Percentiles rank a stretch among this genome's conserved stretches.
Evolutionary conservation across 2,329 filamentous ascomycete genomes (phyloP).

Genomic region (Hypoxylon sp.): DNA sequence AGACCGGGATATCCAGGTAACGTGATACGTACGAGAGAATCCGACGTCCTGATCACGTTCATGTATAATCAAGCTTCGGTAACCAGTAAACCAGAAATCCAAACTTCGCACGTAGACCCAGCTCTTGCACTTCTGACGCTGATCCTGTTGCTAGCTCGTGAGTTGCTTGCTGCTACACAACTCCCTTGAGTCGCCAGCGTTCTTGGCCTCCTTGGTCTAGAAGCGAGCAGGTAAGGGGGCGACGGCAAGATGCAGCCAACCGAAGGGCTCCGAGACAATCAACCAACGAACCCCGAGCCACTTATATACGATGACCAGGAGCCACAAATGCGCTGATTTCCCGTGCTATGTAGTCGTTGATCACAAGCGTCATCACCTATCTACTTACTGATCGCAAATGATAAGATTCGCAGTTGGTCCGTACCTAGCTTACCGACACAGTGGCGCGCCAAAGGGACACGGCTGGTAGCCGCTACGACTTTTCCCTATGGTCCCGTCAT

Average conservation of each 20-base stretch:
- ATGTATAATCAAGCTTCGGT: conserved; percentile 7
- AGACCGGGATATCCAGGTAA: conserved; percentile 22
- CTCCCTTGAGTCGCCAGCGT: conserved; percentile 4
- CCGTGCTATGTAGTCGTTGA: conserved; percentile 20
- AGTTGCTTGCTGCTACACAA: conserved; percentile 23
- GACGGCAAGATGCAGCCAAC: conserved; percentile 43
- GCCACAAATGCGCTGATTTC: conserved; percentile 22
- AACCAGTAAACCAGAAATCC: conserved; percentile 3
- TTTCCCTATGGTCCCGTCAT: conserved; percentile 1
- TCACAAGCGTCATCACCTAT: conserved; percentile 10
- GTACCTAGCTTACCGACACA: conserved; percentile 1
- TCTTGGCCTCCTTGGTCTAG: conserved; percentile 10
- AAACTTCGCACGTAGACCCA: conserved; percentile 23
- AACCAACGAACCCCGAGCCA: conserved; percentile 29
- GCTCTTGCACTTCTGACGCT: conserved; percentile 13
- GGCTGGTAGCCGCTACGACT: conserved; percentile 14
- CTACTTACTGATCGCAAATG: conserved; percentile 8
- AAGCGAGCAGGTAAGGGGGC: conserved; percentile 34
- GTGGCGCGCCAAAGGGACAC: conserved; percentile 27
- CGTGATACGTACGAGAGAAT: conserved; percentile 12
- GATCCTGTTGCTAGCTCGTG: conserved; percentile 13
- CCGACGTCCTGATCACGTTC: not conserved
- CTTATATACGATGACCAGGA: conserved; percentile 24
- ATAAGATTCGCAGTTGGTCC: conserved; percentile 9
- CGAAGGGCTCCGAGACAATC: conserved; percentile 38